Conservation (phyloP, 2,329 filamentous ascomycete genomes). For the Hymenoscyphus occultus region DNA sequence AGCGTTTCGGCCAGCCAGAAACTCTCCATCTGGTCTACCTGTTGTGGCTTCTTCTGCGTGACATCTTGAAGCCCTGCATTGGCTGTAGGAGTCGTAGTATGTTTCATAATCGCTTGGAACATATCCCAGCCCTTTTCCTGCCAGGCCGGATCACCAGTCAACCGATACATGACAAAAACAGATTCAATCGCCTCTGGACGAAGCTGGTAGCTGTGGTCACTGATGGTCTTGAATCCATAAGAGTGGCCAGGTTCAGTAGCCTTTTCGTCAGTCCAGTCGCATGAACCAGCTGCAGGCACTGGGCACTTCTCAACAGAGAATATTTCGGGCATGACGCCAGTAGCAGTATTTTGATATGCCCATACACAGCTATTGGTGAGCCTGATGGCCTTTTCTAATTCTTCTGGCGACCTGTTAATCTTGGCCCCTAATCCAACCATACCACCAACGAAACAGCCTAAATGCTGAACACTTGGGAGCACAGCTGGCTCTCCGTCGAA, state of each 20-base stretch:
- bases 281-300: slow-evolving; percentile 11
- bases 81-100: slow-evolving; percentile 41
- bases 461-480: slow-evolving; percentile 53
- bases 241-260: slow-evolving; percentile 13
- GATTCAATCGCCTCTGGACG: slow-evolving; percentile 62
- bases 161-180: slow-evolving; percentile 56
- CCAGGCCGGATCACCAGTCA: slow-evolving; percentile 26
- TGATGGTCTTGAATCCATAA: slow-evolving; percentile 17
- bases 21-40: slow-evolving; percentile 52
- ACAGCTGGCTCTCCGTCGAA: slow-evolving; percentile 40
- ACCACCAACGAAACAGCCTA: slow-evolving; percentile 69
- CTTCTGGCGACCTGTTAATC: slow-evolving; percentile 51
- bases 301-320: slow-evolving; percentile 40
- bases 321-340: slow-evolving; percentile 60
- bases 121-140: slow-evolving; percentile 46
- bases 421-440: slow-evolving; percentile 66
- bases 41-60: slow-evolving; percentile 17
- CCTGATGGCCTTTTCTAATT: slow-evolving; percentile 53
- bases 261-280: slow-evolving; percentile 24
- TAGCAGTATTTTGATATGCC: slow-evolving; percentile 54
- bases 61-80: slow-evolving; percentile 44
- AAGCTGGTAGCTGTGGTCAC: slow-evolving; percentile 18
- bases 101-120: slow-evolving; percentile 43
- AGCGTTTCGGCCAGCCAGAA: slow-evolving; percentile 63
- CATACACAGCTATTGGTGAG: slow-evolving; percentile 62